A percentile compares a stretch with the other conserved stretches of the same genome.
Conservation (phyloP, 139 green algal species). For the Deuterostichococcus epilithicus region DNA sequence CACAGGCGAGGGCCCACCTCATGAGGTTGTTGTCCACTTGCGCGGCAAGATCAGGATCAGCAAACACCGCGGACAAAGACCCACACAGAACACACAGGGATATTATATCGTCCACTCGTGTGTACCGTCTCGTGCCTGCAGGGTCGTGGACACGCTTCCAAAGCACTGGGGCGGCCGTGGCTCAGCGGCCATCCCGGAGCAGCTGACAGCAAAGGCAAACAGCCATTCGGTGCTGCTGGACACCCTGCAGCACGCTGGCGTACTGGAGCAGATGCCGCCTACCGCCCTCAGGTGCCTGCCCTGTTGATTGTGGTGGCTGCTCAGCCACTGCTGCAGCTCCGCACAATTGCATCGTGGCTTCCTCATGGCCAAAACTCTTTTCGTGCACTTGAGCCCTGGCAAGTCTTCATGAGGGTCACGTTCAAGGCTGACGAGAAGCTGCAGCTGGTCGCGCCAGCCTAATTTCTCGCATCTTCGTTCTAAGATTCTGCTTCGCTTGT, state of each 20-base stretch:
- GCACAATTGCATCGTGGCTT: too few relatives aligned
- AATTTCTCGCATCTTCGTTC: too few relatives aligned
- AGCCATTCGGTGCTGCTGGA: constrained; percentile 2
- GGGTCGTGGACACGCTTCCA: constrained; percentile 12
- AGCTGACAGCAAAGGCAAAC: background rate
- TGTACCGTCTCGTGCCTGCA: background rate
- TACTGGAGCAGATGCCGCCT: constrained; percentile 1
- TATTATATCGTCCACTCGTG: background rate
- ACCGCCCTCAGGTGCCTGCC: constrained; percentile 3
- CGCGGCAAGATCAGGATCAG: background rate
- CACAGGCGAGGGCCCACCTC: background rate
- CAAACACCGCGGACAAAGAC: background rate
- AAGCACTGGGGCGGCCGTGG: constrained; percentile 13
- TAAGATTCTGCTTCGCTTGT: background rate
- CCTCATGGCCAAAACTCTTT: too few relatives aligned
- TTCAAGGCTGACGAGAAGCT: too few relatives aligned
- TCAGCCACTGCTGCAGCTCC: too few relatives aligned
- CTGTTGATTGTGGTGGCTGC: too few relatives aligned
- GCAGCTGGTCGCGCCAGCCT: too few relatives aligned
- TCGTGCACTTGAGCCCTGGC: too few relatives aligned
- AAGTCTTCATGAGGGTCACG: too few relatives aligned
- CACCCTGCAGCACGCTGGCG: background rate
- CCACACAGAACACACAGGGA: background rate
- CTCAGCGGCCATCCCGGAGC: constrained; percentile 1
- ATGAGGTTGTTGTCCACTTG: background rate